Percentiles rank a stretch among this genome's conserved stretches.
Evolutionary conservation across 805 yeast genomes (phyloP).

Genomic region (Debaryomyces castellii): DNA sequence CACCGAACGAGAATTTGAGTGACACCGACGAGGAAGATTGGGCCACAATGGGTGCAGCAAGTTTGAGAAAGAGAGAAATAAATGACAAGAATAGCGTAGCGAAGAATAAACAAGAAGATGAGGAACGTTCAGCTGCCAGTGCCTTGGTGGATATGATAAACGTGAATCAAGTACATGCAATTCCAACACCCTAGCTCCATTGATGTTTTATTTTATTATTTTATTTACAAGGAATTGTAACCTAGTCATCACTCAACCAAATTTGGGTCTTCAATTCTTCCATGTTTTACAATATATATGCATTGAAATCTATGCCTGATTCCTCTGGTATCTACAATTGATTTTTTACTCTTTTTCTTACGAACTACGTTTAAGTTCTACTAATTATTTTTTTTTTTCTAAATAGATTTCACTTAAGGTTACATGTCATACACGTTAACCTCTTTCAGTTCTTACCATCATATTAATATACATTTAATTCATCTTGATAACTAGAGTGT

Average conservation of each 20-base stretch:
- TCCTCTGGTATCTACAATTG: not conserved
- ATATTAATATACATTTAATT: not conserved
- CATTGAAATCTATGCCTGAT: not conserved
- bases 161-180: not conserved
- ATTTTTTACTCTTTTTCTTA: not conserved
- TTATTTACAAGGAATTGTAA: not conserved
- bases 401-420: not conserved
- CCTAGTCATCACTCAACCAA: not conserved
- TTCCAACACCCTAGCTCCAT: not conserved
- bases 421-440: not conserved
- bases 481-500: no score
- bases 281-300: not conserved
- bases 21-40: conserved; percentile 98
- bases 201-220: not conserved
- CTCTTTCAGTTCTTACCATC: not conserved
- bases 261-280: not conserved
- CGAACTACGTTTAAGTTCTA: not conserved
- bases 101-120: conserved; percentile 15
- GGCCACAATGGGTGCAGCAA: conserved; percentile 83
- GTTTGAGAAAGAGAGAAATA: conserved; percentile 40
- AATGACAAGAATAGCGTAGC: conserved; percentile 8
- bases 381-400: not conserved
- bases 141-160: conserved; percentile 60
- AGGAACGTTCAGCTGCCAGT: conserved; percentile 56
- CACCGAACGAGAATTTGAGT: conserved; percentile 17